A percentile compares a stretch with the other conserved stretches of the same genome.
Conservation (phyloP, 306 rosid genomes). For the Vachellia collinsii region DNA sequence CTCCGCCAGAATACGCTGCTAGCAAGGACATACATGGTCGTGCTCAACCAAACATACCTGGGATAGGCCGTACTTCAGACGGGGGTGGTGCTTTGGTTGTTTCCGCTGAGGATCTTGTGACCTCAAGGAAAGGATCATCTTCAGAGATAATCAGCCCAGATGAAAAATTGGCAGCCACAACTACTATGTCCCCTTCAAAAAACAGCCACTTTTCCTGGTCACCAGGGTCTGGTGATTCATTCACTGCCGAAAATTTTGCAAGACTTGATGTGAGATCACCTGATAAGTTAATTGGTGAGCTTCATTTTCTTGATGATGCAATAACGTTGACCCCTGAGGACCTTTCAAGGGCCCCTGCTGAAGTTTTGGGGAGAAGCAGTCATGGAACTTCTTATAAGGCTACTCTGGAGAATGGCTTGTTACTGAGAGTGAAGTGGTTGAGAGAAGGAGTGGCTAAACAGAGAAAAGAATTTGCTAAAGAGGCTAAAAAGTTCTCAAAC, state of each 20-base stretch:
- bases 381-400: conserved; percentile 98
- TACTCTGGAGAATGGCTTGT: conserved; percentile 76
- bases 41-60: conserved; percentile 59
- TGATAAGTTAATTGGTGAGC: conserved; percentile 86
- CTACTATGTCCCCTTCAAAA: conserved; percentile 86
- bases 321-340: conserved; percentile 85
- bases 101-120: conserved; percentile 82
- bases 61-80: conserved; percentile 49
- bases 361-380: conserved; percentile 96
- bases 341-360: conserved; percentile 96
- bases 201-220: conserved; percentile 89
- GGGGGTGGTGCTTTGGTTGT: conserved; percentile 71
- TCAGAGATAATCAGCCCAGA: conserved; percentile 71
- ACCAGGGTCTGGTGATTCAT: conserved; percentile 85
- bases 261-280: conserved; percentile 89
- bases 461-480: conserved; percentile 95
- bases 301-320: conserved; percentile 88
- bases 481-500: conserved; percentile 92
- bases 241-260: conserved; percentile 67
- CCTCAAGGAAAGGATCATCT: conserved; percentile 75
- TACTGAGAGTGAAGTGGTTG: conserved; percentile 96
- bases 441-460: conserved; percentile 98
- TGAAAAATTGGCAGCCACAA: conserved; percentile 62
- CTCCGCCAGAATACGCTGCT: conserved; percentile 50
- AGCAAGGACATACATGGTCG: conserved; percentile 51